Conservation (phyloP, 805 yeast genomes). For the Candida quercuum region DNA sequence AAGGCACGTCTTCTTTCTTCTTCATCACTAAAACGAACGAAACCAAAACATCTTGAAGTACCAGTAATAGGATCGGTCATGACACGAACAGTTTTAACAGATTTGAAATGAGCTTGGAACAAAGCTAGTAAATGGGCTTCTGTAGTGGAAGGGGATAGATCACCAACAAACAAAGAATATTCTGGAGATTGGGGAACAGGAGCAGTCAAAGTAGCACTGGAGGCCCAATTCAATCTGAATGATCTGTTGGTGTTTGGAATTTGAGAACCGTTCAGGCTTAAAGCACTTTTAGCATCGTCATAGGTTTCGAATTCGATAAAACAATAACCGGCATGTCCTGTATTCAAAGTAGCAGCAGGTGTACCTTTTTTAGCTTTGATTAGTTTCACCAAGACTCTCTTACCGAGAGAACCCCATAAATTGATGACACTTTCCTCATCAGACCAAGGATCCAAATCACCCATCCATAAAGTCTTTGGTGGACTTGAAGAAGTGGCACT, state of each 20-base stretch:
- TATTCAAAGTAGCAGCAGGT: slow-evolving; percentile 28
- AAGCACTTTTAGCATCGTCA: slow-evolving; percentile 65
- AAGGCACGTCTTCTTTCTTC: slow-evolving; percentile 64
- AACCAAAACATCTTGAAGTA: slow-evolving; percentile 74
- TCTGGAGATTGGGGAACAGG: slow-evolving; percentile 73
- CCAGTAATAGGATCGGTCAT: slow-evolving; percentile 85
- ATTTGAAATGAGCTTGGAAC: slow-evolving; percentile 59
- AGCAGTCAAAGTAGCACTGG: slow-evolving; percentile 70
- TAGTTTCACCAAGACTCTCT: slow-evolving; percentile 58
- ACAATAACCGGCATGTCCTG: slow-evolving; percentile 61
- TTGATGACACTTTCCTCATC: slow-evolving; percentile 56
- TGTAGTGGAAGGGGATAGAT: slow-evolving; percentile 69
- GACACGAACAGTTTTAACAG: slow-evolving; percentile 75
- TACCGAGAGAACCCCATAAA: slow-evolving; percentile 55
- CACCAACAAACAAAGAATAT: slow-evolving; percentile 78
- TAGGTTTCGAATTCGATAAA: slow-evolving; percentile 68
- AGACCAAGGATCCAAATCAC: slow-evolving; percentile 76
- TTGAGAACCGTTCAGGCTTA: slow-evolving; percentile 58
- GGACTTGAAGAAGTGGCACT: slow-evolving; percentile 37
- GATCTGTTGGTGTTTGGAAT: slow-evolving; percentile 60
- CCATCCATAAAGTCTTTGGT: slow-evolving; percentile 85
- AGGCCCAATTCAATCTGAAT: slow-evolving; percentile 79
- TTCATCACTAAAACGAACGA: slow-evolving; percentile 70
- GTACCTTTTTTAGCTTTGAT: slow-evolving; percentile 46
- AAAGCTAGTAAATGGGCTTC: slow-evolving; percentile 73